Base-by-base conservation (phyloP, 495 filamentous ascomycete genomes). In the Annulohypoxylon bovei region DNA sequence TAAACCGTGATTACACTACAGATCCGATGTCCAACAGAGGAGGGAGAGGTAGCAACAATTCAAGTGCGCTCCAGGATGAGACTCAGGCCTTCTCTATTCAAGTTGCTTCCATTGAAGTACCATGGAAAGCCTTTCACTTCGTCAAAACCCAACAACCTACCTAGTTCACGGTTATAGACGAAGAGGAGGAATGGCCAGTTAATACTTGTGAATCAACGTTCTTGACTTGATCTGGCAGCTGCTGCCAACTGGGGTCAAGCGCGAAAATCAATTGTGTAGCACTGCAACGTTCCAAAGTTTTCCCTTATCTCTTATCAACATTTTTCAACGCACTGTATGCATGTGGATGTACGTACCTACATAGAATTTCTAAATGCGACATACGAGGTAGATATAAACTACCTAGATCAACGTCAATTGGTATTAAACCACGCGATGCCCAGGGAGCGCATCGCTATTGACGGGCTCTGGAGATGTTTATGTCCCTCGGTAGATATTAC, bases 381-480 rank as follows among this genome's bases (percentile, higher is more conserved):
- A 32, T 7, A 53, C 22, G 3, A 27, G 28, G 49, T 32, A 18
- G 16, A 42, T 42, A 20, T 39, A 23, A 40, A 8, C 8, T 28
- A 18, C 6, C 56, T 46, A 49, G 20, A 35, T 44, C 55, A 27
- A 27, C 28, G 8, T 18, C 65, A 50, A 65, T 64, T 65, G 44
- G 16, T 9, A 14, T 46, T 28, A 22, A 18, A 50, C 32, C 16
- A 46, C 62, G 49, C 62, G 74, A 87, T 87, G 87, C 79, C 81
- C 55, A 78, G 75, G 57, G 75, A 74, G 69, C 77, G 82, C 65
- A 72, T 88, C 32, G 75, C 84, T 30, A 66, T 89, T 40, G 88
- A 91, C 76, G 89, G 87, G 59, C 81, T 92, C 46, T 91, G 88
- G 89, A 85, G 87, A 72, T 89, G 85, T 78, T 80, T 92, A 27